Base-by-base conservation (phyloP, 805 yeast species). In the Starmerella potacharoeniae region DNA sequence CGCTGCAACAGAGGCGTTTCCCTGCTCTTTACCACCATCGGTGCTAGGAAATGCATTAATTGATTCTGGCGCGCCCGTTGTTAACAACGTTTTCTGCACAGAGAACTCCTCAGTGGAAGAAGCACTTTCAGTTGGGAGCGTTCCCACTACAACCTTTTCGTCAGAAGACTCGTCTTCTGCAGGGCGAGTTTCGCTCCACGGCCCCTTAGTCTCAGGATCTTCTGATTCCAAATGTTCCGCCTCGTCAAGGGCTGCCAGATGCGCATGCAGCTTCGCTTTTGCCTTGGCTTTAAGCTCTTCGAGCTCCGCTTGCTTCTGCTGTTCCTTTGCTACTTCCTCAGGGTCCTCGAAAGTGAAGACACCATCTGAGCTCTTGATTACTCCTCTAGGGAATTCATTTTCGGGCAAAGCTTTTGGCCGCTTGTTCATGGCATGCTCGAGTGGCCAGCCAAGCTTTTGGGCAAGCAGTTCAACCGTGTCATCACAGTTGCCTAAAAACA, bases 401-500 rank as follows among this genome's bases (percentile, higher is more conserved):
- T 54, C 60, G 9, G 53, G 45, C 57, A 64, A 55, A 22, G 51
- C 59, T 44, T 17, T 33, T 50, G 67, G 63, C 10, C 68, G 60
- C 5, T 70, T 66, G 65, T 76, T 76, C 62, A 75, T 74, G n/a
- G 72, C 65, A 63, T 83, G 88, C 1, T 78, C 72, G 45, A 85
- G 73, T 5, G 72, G 69, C 90, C 90, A 83, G 5, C 75, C 74
- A 42, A 84, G 68, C 55, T 73, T 73, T 31, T 77, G 76, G 44
- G 81, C 73, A 1, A 89, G 71, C 66, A 79, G 79, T 31, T 83
- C 77, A 6, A 86, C 88, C 6, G 79, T 86, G 61, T 85, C 89
- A 64, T 90, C 97, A 68, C 96, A 86, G 60, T 76, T 78, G 1
- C 96, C 96, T 29, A 88, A 67, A 16, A 89, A 66, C 17, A 80